These are phyloP conservation scores for Ophiocordyceps sinensis DNA, from an alignment of 2,329 filamentous ascomycete species.

Conservation along the genomic window DNA sequence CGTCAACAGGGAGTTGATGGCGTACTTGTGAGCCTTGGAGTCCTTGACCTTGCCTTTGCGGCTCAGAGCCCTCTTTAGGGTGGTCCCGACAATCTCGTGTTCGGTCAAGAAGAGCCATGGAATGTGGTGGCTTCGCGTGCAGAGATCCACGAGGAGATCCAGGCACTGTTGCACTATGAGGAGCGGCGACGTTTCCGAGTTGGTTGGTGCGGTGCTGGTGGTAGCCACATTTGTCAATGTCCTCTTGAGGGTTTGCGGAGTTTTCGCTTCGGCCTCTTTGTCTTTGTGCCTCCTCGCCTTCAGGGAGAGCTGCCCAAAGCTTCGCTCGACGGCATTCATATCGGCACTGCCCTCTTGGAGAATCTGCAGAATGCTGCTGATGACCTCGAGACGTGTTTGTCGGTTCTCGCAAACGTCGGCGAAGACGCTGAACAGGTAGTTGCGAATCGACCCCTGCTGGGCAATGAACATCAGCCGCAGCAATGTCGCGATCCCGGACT, in stretches of 20 bases:
- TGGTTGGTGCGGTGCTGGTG: slow-evolving; percentile 36
- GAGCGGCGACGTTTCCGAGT: slow-evolving; percentile 81
- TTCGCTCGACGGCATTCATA: slow-evolving; percentile 84
- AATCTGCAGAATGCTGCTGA: slow-evolving; percentile 84
- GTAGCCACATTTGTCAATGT: slow-evolving; percentile 45
- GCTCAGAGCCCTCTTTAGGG: slow-evolving; percentile 60
- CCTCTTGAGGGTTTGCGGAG: slow-evolving; percentile 67
- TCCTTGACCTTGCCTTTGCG: slow-evolving; percentile 86
- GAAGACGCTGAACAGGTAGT: slow-evolving; percentile 73
- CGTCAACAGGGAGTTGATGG: slow-evolving; percentile 78
- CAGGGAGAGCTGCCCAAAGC: slow-evolving; percentile 83
- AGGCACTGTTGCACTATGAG: slow-evolving; percentile 95
- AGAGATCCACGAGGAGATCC: slow-evolving; percentile 69
- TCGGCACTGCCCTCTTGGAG: slow-evolving; percentile 92
- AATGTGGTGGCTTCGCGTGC: slow-evolving; percentile 72
- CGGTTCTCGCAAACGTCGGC: slow-evolving; percentile 89
- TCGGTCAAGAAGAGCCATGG: slow-evolving; percentile 88
- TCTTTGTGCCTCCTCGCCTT: slow-evolving; percentile 72
- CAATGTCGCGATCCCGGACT: slow-evolving; percentile 86
- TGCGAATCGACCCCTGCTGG: slow-evolving; percentile 74
- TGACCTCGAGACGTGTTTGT: slow-evolving; percentile 87
- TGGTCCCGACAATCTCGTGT: slow-evolving; percentile 61
- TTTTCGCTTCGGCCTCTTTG: slow-evolving; percentile 48
- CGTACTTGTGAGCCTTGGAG: slow-evolving; percentile 69
- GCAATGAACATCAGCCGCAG: slow-evolving; percentile 97